A percentile compares a stretch with the other conserved stretches of the same genome.
Conservation (phyloP, 163 green algal species). For the Chlamydomonas reinhardtii region DNA sequence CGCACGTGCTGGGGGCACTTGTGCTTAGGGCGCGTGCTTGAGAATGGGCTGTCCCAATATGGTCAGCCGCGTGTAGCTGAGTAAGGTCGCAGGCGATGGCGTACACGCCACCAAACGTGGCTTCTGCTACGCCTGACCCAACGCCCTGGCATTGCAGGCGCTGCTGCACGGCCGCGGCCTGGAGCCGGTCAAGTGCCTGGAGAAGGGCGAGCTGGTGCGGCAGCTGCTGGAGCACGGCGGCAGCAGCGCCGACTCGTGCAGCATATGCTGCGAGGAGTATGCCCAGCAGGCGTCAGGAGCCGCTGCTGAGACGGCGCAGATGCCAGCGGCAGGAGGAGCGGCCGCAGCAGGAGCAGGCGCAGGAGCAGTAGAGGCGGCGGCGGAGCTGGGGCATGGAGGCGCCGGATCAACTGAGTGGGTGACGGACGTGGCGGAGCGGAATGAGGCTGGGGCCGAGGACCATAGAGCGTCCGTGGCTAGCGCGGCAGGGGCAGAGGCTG, state of each 20-base stretch:
- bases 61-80: no score
- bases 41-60: no score
- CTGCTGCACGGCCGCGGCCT: constrained; percentile 33
- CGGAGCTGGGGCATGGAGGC: neutral
- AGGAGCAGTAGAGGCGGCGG: neutral
- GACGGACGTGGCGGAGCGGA: neutral
- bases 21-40: no score
- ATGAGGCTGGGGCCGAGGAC: no score
- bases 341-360: no score
- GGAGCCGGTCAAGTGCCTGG: constrained; percentile 32
- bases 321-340: neutral
- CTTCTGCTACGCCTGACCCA: no score
- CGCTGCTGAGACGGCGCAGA: neutral
- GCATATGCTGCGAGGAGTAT: constrained; percentile 83
- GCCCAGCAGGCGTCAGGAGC: constrained; percentile 9
- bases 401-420: neutral
- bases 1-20: no score
- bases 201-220: constrained; percentile 55
- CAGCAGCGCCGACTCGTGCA: constrained; percentile 58
- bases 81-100: no score
- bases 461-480: no score
- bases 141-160: constrained; percentile 7
- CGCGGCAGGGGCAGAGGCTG: no score
- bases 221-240: constrained; percentile 43
- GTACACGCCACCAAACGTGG: no score